A percentile compares a stretch with the other conserved stretches of the same genome.
phyloP scores from a whole-genome alignment of 78 protist species.

The Dictyostelium capitatum region DNA sequence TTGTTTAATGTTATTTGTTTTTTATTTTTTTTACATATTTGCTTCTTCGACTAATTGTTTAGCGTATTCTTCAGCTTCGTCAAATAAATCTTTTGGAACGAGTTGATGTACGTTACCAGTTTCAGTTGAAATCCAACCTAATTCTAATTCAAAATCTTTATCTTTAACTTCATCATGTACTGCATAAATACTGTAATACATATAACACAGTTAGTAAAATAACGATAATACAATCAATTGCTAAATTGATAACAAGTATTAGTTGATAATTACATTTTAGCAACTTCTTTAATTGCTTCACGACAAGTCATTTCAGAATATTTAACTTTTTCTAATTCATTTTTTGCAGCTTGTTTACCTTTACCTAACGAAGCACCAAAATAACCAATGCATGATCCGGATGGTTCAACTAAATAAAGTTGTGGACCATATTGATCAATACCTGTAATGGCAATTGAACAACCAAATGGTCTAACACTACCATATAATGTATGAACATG shows the following conservation, averaged over 20 bases:
- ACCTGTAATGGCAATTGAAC: constrained; percentile 91
- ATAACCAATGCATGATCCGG: constrained; percentile 93
- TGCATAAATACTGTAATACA: constrained; percentile 85
- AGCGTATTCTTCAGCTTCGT: constrained; percentile 75
- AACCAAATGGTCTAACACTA: constrained; percentile 98
- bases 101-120: constrained; percentile 36
- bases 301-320: constrained; percentile 82
- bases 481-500: constrained; percentile 93
- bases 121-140: constrained; percentile 95
- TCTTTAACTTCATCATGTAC: constrained; percentile 97
- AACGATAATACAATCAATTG: not conserved
- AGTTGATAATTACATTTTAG: constrained; percentile 91
- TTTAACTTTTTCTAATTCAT: constrained; percentile 97
- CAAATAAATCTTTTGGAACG: constrained; percentile 77
- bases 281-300: constrained; percentile 94
- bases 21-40: constrained; percentile 34
- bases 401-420: constrained; percentile 96
- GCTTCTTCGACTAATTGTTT: constrained; percentile 80
- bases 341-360: constrained; percentile 94
- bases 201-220: too few species aligned
- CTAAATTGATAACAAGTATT: not conserved
- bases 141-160: constrained; percentile 96
- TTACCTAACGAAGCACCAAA: constrained; percentile 94
- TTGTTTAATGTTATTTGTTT: too few species aligned
- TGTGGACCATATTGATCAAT: constrained; percentile 91